Evolutionary conservation across 2,329 filamentous ascomycete species (phyloP), one percentile per base, ranked within the genome.

Genomic region (Teratosphaeria zuluensis): DNA sequence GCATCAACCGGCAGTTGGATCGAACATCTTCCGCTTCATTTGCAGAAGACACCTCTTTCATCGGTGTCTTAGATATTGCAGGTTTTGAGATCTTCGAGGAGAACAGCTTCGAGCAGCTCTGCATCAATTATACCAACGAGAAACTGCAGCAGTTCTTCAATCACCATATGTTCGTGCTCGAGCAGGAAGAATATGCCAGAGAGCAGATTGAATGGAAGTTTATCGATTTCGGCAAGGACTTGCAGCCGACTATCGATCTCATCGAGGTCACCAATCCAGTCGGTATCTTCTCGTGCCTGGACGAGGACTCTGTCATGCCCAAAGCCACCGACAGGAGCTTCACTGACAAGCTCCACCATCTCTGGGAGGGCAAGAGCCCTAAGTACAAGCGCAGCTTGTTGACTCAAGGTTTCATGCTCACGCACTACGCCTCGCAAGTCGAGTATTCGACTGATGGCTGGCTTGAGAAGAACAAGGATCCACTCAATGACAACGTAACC

Each of bases 191-290:
- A 73, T 99, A 99, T 73, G 92, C 94, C 8, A 81, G 92, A 54
- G 94, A 99, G 72, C 90, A 96, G 73, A 99, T 99, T 66, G 94
- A 99, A 75, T 99, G 94, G 94, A 91, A 97, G 70, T 99, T 99
- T 72, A 99, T 99, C 70, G 94, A 99, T 74, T 99, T 99, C 71
- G 94, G 94, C 19, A 91, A 92, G 62, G 94, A 99, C 70, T 80
- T 99, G 30, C 95, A 99, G 72, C 94, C 94, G 0, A 99, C 94
- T 0, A 99, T 99, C 66, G 94, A 99, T 68, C 80, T 99, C 52
- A 99, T 99, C 63, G 94, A 99, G 74, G 75, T 99, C 35, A 84
- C 94, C 0, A 99, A 99, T 66, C 94, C 94, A 0, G 99, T 99
- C 59, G 95, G 94, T 78, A 95, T 99, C 68, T 99, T 99, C 74